Evolutionary conservation across 345 rosid species (phyloP), one percentile per base, ranked within the genome.

Genomic region (Gossypium bickii): DNA sequence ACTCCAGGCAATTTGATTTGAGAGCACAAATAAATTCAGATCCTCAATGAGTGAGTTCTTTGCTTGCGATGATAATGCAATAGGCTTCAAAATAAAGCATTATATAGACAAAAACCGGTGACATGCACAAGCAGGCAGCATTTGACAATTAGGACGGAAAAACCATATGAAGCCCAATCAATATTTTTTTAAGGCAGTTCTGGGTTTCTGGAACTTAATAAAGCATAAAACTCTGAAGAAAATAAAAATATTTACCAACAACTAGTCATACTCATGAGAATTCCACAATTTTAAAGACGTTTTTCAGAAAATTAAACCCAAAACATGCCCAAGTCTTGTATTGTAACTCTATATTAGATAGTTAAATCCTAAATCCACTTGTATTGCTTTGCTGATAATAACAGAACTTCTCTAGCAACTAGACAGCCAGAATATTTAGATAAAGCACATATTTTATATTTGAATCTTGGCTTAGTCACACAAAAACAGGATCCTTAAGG

Each of bases 51-150:
- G 13, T 59, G 67, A 52, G 68, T 45, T 64, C 17, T 72, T 59
- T 11, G 38, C 11, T 59, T 11, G 38, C 11, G 16, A 12, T 22
- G 13, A 25, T 20, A 11, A 73, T 3, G 27, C 43, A 58, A 63
- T 69, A 62, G 57, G 75, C 34, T 73, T 60, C 38, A 41, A 56
- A 55, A 71, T 16, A 43, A 48, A 69, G 38, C 27, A 25, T 69
- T n/a, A 7, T 15, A 48, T 10, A 44, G 53, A 66, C 12, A 48
- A 67, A 15, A 67, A 48, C 22, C 10, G 44, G 24, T 69, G 13
- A 17, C 9, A 27, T 69, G 24, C 58, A 25, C 15, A 49, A 15
- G 24, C 25, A 51, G 22, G 59, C 24, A 27, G 59, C 24, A 49
- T 56, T 56, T 44, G 53, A 66, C 13, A 43, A 18, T 43, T 43